Conservation (phyloP, 1,284 basidiomycete genomes). For the Fomitopsis pinicola region DNA sequence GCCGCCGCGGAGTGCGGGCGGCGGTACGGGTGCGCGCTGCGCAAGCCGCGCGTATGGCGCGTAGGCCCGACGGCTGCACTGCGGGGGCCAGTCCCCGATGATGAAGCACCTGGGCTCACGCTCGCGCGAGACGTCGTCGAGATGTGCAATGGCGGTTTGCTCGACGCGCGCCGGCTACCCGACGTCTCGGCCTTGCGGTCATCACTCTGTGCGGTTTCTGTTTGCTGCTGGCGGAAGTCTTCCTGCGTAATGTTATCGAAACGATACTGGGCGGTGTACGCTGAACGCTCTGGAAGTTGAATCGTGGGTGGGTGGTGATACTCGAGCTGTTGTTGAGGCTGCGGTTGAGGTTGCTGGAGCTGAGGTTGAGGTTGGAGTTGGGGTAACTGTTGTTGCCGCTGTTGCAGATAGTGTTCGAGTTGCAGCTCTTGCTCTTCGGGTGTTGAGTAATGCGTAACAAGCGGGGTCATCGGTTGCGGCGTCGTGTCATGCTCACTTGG, state of each 20-base stretch:
- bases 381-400: conserved; percentile 8
- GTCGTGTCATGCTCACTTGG: conserved; percentile 14
- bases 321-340: background rate
- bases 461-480: background rate
- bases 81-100: conserved; percentile 18
- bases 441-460: background rate
- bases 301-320: conserved; percentile 9
- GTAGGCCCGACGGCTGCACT: conserved; percentile 17
- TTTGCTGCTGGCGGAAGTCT: conserved; percentile 17
- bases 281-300: conserved; percentile 16
- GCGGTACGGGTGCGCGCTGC: conserved; percentile 25
- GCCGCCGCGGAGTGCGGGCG: conserved; percentile 20
- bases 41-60: conserved; percentile 17
- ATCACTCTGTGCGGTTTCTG: background rate
- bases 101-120: conserved; percentile 16
- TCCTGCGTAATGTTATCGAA: conserved; percentile 28
- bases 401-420: background rate
- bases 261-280: conserved; percentile 15
- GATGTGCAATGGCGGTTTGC: conserved; percentile 19
- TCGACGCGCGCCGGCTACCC: conserved; percentile 12
- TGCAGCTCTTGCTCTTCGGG: background rate
- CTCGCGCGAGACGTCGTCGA: conserved; percentile 15
- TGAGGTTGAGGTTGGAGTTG: background rate
- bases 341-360: background rate
- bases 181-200: conserved; percentile 1